A percentile compares a stretch with the other conserved stretches of the same genome.
Conservation (phyloP, 78 protist genomes). For the Carpediemonas membranifera region DNA sequence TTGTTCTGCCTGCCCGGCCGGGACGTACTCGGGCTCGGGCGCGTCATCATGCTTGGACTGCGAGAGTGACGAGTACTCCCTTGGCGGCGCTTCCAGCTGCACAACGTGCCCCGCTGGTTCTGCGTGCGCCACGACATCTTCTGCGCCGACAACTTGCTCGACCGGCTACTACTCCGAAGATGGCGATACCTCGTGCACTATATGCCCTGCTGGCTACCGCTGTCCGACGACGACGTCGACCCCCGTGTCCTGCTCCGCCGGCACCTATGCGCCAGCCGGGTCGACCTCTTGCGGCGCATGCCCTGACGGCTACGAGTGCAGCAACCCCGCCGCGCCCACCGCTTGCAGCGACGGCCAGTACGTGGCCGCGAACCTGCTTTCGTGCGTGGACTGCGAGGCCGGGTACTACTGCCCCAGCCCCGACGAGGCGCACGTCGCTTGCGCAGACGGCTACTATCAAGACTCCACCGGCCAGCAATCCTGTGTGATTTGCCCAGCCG, state of each 20-base stretch:
- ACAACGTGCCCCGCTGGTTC: conserved; percentile 14
- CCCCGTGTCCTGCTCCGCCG: not conserved
- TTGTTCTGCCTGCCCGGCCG: not conserved
- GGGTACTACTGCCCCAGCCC: too few species aligned
- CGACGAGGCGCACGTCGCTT: too few species aligned
- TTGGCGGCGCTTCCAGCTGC: not conserved
- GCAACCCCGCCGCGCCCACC: not conserved
- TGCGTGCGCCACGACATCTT: conserved; percentile 14
- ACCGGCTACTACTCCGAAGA: not conserved
- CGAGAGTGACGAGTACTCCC: not conserved
- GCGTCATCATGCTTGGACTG: not conserved
- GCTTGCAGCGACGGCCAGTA: conserved; percentile 19
- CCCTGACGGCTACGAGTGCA: not conserved
- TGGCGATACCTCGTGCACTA: not conserved
- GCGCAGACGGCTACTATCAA: too few species aligned
- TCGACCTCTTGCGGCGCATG: conserved; percentile 22
- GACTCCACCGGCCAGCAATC: not conserved
- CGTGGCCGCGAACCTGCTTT: too few species aligned
- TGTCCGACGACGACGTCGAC: conserved; percentile 5
- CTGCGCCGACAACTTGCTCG: conserved; percentile 13
- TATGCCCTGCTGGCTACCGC: conserved; percentile 4
- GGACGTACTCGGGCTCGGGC: not conserved
- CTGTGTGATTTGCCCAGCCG: conserved; percentile 5
- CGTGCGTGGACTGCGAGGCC: too few species aligned
- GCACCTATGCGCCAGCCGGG: conserved; percentile 8